Evolutionary conservation across 2,329 filamentous ascomycete genomes (phyloP), one percentile per base, ranked within the genome.

Genomic region (Alternaria infectoria): DNA sequence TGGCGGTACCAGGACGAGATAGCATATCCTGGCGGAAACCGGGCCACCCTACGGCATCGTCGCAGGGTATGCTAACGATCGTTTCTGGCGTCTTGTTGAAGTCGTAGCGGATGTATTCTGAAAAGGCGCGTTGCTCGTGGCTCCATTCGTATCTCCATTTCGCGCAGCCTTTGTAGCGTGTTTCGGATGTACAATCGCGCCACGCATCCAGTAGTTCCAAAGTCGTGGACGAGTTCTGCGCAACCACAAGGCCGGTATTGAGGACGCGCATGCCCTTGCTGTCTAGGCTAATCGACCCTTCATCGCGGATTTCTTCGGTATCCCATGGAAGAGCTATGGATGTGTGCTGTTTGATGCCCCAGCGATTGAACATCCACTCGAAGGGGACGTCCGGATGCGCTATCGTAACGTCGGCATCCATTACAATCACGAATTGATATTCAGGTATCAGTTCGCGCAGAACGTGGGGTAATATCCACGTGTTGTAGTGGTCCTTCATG

Each of bases 311-410:
- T 8, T 68, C 63, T 12, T 64, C 65, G 3, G 66, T 62, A 40
- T 84, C 82, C 56, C 77, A 69, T 5, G 83, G 78, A 70, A 84
- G 75, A 5, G 81, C 77, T 43, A 85, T 68, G 9, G 81, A 75
- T 0, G 81, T 84, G 2, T 79, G 68, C 0, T 71, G 63, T 10
- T 72, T 76, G 51, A 84, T 75, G 57, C 81, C 77, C 83, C 83
- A 85, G 44, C 81, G 77, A 67, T 83, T 83, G 69, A 85, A 78
- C 7, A 85, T 77, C 80, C 82, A 85, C 72, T 85, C 83, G 15
- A 84, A 61, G 3, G 83, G 83, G 1, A 85, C 68, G 32, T 83
- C 77, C 1, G 80, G 77, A 57, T 84, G 76, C 1, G 77, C 72
- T 56, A 84, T 77, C 7, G 80, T 76, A 17, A 78, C 81, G 62